Evolutionary conservation across 345 rosid species (phyloP).

Genomic region (Populus euphratica): DNA sequence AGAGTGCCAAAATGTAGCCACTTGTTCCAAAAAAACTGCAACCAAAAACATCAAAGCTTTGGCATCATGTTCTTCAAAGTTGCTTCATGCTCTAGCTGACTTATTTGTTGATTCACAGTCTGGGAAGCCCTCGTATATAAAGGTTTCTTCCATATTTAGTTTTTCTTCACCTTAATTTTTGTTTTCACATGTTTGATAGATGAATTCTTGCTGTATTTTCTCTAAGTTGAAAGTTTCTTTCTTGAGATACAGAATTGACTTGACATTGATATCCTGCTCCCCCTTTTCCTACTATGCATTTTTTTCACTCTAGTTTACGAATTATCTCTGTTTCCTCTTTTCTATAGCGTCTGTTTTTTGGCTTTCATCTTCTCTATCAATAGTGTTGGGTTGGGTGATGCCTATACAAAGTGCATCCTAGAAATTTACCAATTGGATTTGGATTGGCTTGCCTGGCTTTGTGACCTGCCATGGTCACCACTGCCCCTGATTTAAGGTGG

Average conservation of each 20-base stretch:
- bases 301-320: too few relatives aligned
- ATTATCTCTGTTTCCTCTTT: too few relatives aligned
- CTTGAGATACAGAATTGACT: neutral
- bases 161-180: neutral
- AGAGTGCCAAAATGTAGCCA: slow-evolving; percentile 30
- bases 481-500: neutral
- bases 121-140: slow-evolving; percentile 49
- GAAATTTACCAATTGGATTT: neutral
- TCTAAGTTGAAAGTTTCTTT: neutral
- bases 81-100: slow-evolving; percentile 70
- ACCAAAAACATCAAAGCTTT: slow-evolving; percentile 60
- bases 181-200: neutral
- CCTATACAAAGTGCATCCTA: neutral
- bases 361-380: neutral
- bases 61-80: slow-evolving; percentile 54
- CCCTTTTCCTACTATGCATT: neutral
- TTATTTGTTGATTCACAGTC: slow-evolving; percentile 45
- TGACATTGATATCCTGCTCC: neutral
- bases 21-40: slow-evolving; percentile 69
- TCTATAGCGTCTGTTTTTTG: neutral
- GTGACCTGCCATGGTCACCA: neutral
- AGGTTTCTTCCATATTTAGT: slow-evolving; percentile 39
- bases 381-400: too few relatives aligned
- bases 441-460: neutral
- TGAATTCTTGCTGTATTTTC: neutral